A percentile compares a stretch with the other conserved stretches of the same genome.
Conservation (phyloP, 768 basidiomycete species). For the Symmetrospora coprosmae region DNA sequence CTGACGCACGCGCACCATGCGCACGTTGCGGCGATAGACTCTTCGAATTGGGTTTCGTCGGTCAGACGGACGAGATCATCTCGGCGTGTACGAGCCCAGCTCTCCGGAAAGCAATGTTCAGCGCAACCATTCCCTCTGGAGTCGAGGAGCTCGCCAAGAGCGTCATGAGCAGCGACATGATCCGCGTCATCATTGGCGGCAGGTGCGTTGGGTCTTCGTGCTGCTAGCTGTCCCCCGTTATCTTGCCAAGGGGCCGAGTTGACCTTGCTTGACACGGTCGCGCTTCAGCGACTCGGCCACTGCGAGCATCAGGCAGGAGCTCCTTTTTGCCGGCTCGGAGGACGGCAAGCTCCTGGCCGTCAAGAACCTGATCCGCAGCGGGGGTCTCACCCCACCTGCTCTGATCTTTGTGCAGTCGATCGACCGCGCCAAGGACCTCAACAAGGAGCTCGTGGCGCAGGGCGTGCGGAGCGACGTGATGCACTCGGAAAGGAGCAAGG, state of each 20-base stretch:
- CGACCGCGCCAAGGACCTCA: slow-evolving; percentile 44
- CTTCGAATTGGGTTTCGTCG: slow-evolving; percentile 71
- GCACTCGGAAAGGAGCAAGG: slow-evolving; percentile 75
- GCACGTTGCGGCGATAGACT: slow-evolving; percentile 90
- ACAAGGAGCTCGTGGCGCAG: slow-evolving; percentile 53
- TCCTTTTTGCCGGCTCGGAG: slow-evolving; percentile 85
- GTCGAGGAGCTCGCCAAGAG: slow-evolving; percentile 74
- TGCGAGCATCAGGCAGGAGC: slow-evolving; percentile 70
- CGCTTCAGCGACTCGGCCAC: slow-evolving; percentile 78
- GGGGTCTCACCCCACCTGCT: slow-evolving; percentile 65
- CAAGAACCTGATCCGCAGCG: slow-evolving; percentile 56
- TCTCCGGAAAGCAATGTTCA: slow-evolving; percentile 78
- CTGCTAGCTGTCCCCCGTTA: background rate
- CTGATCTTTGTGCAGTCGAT: slow-evolving; percentile 87
- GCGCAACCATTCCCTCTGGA: slow-evolving; percentile 80
- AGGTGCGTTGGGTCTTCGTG: slow-evolving; percentile 50
- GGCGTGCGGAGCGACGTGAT: slow-evolving; percentile 62
- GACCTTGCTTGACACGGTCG: too few relatives aligned
- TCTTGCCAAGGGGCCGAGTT: background rate
- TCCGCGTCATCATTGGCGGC: slow-evolving; percentile 86
- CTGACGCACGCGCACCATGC: slow-evolving; percentile 67
- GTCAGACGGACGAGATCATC: slow-evolving; percentile 76
- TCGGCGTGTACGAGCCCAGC: slow-evolving; percentile 54
- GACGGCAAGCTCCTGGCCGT: slow-evolving; percentile 85
- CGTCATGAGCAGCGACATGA: slow-evolving; percentile 61